Evolutionary conservation across 139 green algal species (phyloP), one percentile per base, ranked within the genome.

Genomic region (Chlamydomonas eustigma): DNA sequence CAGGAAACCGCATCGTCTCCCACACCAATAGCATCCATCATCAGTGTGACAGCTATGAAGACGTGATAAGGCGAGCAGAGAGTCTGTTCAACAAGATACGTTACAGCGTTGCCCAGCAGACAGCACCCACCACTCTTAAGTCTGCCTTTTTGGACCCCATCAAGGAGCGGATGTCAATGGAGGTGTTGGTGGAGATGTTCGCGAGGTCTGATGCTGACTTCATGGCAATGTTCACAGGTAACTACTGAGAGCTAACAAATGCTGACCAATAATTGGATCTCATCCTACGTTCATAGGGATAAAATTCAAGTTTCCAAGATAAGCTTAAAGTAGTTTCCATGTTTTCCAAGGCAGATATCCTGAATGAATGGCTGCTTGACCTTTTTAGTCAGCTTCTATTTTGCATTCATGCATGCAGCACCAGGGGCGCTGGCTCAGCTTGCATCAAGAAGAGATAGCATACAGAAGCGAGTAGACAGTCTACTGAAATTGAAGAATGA

Each of bases 71-170:
- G 44, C 51, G 68, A 0, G 85, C 88, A 1, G 82, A 90, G 73
- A 51, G 52, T n/a, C 82, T 89, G 44, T 93, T 93, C 72, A 78
- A 78, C 36, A 76, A 79, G 5, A 90, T 93, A 30, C 78, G 76
- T 8, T 66, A 75, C 50, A 74, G 73, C 0, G 86, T 95, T 31
- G 88, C 85, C 0, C 74, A 80, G 37, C 86, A 93, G 75, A 85
- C 82, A 35, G 92, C 86, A 5, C 92, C 91, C 3, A 85, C 89
- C 65, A 95, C 87, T 0, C 87, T 97, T 2, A 94, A 94, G 78
- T 81, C 85, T 28, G 88, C 90, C 0, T 97, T 97, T 73, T 77
- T 97, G 80, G 88, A 95, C 73, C 92, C 92, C 1, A 65, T 96
- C 37, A 74, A 79, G 8, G 71, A 64, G 0, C 36, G 80, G 37